Conservation (phyloP, 768 basidiomycete genomes). For the Xerocomus brunneocitrinus region DNA sequence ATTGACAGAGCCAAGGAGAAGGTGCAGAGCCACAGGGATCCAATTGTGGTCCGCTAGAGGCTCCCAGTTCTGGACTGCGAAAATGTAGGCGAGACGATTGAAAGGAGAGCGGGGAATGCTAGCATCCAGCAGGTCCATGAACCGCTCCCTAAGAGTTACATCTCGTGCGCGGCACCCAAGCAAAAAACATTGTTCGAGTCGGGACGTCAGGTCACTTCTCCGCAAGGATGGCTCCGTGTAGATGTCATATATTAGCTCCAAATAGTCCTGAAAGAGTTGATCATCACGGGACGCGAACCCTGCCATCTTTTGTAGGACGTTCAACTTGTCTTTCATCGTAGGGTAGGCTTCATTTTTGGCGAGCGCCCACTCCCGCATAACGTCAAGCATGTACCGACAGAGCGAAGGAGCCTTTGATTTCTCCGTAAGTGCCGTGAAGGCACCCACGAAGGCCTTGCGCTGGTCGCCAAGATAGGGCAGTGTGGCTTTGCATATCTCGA, state of each 20-base stretch:
- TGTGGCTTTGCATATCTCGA: conserved; percentile 81
- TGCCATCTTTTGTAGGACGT: conserved; percentile 82
- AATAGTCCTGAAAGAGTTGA: conserved; percentile 73
- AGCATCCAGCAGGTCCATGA: conserved; percentile 85
- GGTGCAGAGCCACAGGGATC: conserved; percentile 87
- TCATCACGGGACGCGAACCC: conserved; percentile 77
- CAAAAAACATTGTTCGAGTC: conserved; percentile 90
- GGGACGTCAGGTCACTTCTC: conserved; percentile 88
- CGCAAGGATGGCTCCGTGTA: conserved; percentile 84
- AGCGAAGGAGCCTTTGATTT: conserved; percentile 79
- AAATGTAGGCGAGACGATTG: conserved; percentile 80
- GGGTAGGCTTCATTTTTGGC: conserved; percentile 81
- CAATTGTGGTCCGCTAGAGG: conserved; percentile 88
- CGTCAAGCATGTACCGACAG: conserved; percentile 80
- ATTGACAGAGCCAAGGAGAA: conserved; percentile 75
- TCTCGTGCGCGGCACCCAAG: conserved; percentile 87
- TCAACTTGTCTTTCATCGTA: conserved; percentile 93
- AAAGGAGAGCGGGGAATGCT: conserved; percentile 82
- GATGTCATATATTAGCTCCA: conserved; percentile 89
- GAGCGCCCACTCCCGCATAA: conserved; percentile 87
- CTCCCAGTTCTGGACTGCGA: conserved; percentile 96
- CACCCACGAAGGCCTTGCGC: conserved; percentile 72
- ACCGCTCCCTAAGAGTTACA: conserved; percentile 69
- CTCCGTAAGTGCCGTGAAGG: conserved; percentile 77
- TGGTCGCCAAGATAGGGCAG: conserved; percentile 85